Base-by-base conservation (phyloP, 805 yeast species). In the Saturnispora sanitii region DNA sequence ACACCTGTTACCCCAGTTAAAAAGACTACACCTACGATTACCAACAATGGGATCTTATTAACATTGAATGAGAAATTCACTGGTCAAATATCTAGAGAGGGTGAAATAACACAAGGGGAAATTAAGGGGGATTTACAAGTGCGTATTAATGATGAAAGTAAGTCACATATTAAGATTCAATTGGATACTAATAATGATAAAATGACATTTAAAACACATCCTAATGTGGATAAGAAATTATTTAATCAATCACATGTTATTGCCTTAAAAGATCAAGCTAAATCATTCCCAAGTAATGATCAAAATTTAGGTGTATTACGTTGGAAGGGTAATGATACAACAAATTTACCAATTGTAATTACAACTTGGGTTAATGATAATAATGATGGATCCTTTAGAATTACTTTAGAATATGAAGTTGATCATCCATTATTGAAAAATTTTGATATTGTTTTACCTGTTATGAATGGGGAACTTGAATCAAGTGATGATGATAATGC, bases 241-340 rank as follows among this genome's bases (percentile, higher is more conserved):
- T 92, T 90, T 60, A 68, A 71, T 34, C 57, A 71, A 12, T 60
- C 67, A 13, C 67, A 72, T 43, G 61, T 72, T 33, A 77, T 92
- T 53, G 82, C 82, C 1, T 72, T 88, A 55, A 84, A 83, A 57
- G 94, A 88, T 58, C 66, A 76, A 40, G 56, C 71, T 35, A 84
- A 85, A 56, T 75, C 87, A 27, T 88, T 92, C 75, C 97, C 97
- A 30, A 70, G 87, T 8, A 86, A 88, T 60, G 95, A 87, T 58
- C 90, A 85, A 57, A 77, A 85, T 38, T 71, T 90, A 50, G 94
- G 95, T 48, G 94, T 90, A 23, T 73, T 92, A 53, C 81, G 95
- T 70, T 90, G 95, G 97, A 80, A 38, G 12, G 87, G 82, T 46
- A 78, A 76, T 35, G 68, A 70, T 42, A 52, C 58, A n/a, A 57